Percentiles rank a stretch among this genome's conserved stretches.
Conservation (phyloP, 2,329 filamentous ascomycete species). For the Geosmithia morbida region DNA sequence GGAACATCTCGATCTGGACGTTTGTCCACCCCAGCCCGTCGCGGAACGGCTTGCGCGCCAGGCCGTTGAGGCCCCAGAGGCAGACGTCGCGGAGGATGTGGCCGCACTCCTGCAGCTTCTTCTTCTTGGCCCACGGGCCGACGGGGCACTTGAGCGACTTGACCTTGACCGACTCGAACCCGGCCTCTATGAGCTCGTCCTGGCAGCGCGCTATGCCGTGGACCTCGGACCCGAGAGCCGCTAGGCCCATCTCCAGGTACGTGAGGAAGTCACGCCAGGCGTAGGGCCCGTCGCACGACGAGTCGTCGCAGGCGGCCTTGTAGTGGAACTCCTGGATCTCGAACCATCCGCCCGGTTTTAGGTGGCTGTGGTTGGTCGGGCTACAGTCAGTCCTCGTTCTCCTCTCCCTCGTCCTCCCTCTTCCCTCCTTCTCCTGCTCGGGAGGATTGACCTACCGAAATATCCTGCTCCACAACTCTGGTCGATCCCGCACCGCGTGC, state of each 20-base stretch:
- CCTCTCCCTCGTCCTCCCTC: background rate
- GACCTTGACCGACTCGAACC: constrained; percentile 24
- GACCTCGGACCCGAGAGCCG: constrained; percentile 24
- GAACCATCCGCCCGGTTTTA: constrained; percentile 36
- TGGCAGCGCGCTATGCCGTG: constrained; percentile 21
- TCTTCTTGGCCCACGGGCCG: constrained; percentile 30
- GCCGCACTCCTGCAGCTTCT: constrained; percentile 27
- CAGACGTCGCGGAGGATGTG: constrained; percentile 27
- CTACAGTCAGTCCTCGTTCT: background rate
- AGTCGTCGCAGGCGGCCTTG: constrained; percentile 27
- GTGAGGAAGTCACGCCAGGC: constrained; percentile 30
- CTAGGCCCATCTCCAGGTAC: constrained; percentile 24
- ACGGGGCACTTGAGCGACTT: constrained; percentile 31
- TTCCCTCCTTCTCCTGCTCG: background rate
- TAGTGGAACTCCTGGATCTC: constrained; percentile 33
- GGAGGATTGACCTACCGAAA: constrained; percentile 24
- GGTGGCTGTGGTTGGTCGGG: constrained; percentile 18
- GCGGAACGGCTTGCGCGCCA: constrained; percentile 21
- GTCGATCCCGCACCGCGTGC: constrained; percentile 26
- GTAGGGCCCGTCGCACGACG: constrained; percentile 25
- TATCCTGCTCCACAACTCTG: constrained; percentile 24
- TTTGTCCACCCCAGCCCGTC: constrained; percentile 24
- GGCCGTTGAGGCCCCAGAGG: constrained; percentile 22
- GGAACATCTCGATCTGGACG: constrained; percentile 27
- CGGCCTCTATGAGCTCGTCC: constrained; percentile 20